Conservation (phyloP, 2,329 filamentous ascomycete genomes). For the Neonectria neomacrospora region DNA sequence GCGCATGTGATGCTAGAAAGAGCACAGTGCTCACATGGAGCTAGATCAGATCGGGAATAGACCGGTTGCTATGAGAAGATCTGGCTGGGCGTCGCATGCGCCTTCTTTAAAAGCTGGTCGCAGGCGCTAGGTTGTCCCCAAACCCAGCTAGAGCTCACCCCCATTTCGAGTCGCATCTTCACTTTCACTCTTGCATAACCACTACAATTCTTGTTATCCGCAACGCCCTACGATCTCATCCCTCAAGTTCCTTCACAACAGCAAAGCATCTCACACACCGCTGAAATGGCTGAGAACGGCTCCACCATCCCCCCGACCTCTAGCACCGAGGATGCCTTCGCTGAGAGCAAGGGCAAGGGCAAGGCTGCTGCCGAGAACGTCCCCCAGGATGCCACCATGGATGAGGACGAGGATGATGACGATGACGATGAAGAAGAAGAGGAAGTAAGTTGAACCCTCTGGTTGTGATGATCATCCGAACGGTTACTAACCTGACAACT, state of each 20-base stretch:
- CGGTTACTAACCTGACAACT: slow-evolving; percentile 39
- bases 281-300: slow-evolving; percentile 62
- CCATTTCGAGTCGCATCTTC: slow-evolving; percentile 42
- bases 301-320: slow-evolving; percentile 58
- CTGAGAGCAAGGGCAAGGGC: slow-evolving; percentile 86
- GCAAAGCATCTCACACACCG: slow-evolving; percentile 12
- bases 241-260: neutral
- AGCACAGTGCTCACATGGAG: slow-evolving; percentile 1
- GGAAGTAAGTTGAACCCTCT: slow-evolving; percentile 41
- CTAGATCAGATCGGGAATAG: slow-evolving; percentile 44
- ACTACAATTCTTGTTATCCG: slow-evolving; percentile 28
- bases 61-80: slow-evolving; percentile 46
- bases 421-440: slow-evolving; percentile 68
- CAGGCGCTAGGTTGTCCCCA: slow-evolving; percentile 33
- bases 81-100: slow-evolving; percentile 39
- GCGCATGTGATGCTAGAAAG: slow-evolving; percentile 30
- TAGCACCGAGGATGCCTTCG: slow-evolving; percentile 50
- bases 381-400: slow-evolving; percentile 73
- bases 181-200: slow-evolving; percentile 34
- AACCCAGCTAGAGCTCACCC: slow-evolving; percentile 41
- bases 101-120: slow-evolving; percentile 44
- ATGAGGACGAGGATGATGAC: slow-evolving; percentile 79
- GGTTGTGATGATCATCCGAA: neutral
- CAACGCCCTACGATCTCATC: slow-evolving; percentile 19
- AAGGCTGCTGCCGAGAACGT: slow-evolving; percentile 70